These are phyloP conservation scores for Metschnikowia amazonensis DNA, from an alignment of 805 yeast genomes.

Conservation along the genomic window DNA sequence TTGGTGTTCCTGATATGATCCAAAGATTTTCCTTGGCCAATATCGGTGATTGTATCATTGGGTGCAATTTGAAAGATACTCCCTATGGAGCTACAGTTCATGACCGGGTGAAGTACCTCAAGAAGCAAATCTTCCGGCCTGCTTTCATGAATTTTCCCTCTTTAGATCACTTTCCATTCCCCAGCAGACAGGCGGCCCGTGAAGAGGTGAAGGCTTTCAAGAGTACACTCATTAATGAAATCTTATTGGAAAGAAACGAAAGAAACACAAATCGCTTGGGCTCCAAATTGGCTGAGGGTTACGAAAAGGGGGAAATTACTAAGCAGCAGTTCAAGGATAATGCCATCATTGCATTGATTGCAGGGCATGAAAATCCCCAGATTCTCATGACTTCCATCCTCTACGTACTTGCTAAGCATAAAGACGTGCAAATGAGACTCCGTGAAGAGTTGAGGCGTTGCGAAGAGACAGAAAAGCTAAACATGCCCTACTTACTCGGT, in stretches of 20 bases:
- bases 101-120: slow-evolving; percentile 39
- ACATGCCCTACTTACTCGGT: slow-evolving; percentile 27
- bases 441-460: slow-evolving; percentile 18
- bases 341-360: slow-evolving; percentile 51
- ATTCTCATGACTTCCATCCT: slow-evolving; percentile 45
- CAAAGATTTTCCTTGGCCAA: slow-evolving; percentile 49
- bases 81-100: slow-evolving; percentile 34
- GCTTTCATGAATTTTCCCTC: slow-evolving; percentile 53
- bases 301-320: slow-evolving; percentile 33
- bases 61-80: slow-evolving; percentile 44
- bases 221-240: slow-evolving; percentile 9
- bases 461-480: slow-evolving; percentile 2
- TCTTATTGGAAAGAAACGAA: slow-evolving; percentile 32
- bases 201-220: slow-evolving; percentile 29
- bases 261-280: slow-evolving; percentile 26
- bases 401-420: slow-evolving; percentile 44
- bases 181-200: slow-evolving; percentile 43
- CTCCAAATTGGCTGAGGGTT: slow-evolving; percentile 36
- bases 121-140: slow-evolving; percentile 53
- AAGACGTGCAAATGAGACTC: slow-evolving; percentile 28
- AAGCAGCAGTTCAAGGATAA: slow-evolving; percentile 51
- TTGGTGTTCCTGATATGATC: slow-evolving; percentile 29
- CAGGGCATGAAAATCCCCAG: slow-evolving; percentile 65
- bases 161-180: slow-evolving; percentile 47
- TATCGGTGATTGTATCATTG: slow-evolving; percentile 48